Base-by-base conservation (phyloP, 2,329 filamentous ascomycete species). In the Lecanicillium sp. region DNA sequence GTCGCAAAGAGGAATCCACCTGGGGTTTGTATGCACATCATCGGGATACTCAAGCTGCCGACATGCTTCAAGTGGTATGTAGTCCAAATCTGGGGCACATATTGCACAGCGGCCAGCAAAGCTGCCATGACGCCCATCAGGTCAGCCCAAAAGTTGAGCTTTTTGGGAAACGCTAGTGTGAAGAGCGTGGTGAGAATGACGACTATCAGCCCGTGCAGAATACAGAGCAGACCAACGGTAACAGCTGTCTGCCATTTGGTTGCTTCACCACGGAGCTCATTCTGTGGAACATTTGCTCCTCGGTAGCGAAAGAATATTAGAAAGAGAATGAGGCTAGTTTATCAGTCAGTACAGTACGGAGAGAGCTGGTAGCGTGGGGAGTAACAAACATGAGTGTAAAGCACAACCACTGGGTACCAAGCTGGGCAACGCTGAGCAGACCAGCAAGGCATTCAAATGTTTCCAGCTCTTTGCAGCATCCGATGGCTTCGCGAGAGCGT, bases 21-120 rank as follows among this genome's bases (percentile, higher is more conserved):
- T 0, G 92, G 92, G 0, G 90, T 95, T 60, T 98, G 92, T 25
- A 98, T 95, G 56, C 85, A 84, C 89, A 98, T 96, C 83, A 95
- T 96, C 4, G 87, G 83, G 41, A 98, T 92, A 53, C 87, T 95
- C 51, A 98, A 65, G 57, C 88, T 95, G 39, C 88, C 88, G 2
- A 94, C 83, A 51, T 89, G 82, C 56, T 90, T 84, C 42, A 95
- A 68, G 37, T 70, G 75, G 63, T 85, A 94, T 0, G 92, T 98
- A 37, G 85, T 95, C 65, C 80, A 88, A 47, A 98, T 94, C 63
- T 98, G 92, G 0, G 92, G 92, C 13, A 98, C 68, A 60, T 96
- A 98, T 63, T 98, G 92, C 16, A 96, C 74, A 0, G 78, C 83
- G 1, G 92, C 85, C 5, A 98, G 75, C 2, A 77, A 62, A 1